Evolutionary conservation across 1,139 yeast species (phyloP).

Genomic region (Blastobotrys elegans): DNA sequence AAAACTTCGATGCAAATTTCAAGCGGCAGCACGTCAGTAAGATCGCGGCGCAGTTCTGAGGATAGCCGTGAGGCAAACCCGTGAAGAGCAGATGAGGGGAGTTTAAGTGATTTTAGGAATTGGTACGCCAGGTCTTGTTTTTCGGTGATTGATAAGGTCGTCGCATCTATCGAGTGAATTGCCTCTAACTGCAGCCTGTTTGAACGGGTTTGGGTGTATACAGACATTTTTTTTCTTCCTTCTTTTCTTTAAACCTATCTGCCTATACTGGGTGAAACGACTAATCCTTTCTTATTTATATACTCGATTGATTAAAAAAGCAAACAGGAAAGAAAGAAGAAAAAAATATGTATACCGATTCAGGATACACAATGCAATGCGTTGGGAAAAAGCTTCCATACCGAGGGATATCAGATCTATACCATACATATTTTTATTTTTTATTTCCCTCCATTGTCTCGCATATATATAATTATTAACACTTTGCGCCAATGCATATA

Average conservation of each 20-base stretch:
- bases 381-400: neutral
- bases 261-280: too few species aligned
- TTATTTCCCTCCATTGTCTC: neutral
- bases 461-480: too few species aligned
- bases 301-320: too few species aligned
- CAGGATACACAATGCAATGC: too few species aligned
- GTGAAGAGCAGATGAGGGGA: slow-evolving; percentile 7
- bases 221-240: too few species aligned
- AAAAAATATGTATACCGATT: neutral
- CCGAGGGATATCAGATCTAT: neutral
- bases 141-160: slow-evolving; percentile 2
- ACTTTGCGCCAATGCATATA: too few species aligned
- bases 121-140: slow-evolving; percentile 11
- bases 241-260: too few species aligned
- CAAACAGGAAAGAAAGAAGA: too few species aligned
- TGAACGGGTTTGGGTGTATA: too few species aligned
- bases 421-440: neutral
- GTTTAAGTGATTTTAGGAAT: slow-evolving; percentile 8
- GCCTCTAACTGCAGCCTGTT: too few species aligned
- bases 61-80: neutral
- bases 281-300: too few species aligned
- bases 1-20: slow-evolving; percentile 14
- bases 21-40: slow-evolving; percentile 3
- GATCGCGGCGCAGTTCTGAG: neutral
- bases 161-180: too few species aligned